A percentile compares a stretch with the other conserved stretches of the same genome.
Conservation (phyloP, 2,329 filamentous ascomycete genomes). For the Aspergillus sp. region DNA sequence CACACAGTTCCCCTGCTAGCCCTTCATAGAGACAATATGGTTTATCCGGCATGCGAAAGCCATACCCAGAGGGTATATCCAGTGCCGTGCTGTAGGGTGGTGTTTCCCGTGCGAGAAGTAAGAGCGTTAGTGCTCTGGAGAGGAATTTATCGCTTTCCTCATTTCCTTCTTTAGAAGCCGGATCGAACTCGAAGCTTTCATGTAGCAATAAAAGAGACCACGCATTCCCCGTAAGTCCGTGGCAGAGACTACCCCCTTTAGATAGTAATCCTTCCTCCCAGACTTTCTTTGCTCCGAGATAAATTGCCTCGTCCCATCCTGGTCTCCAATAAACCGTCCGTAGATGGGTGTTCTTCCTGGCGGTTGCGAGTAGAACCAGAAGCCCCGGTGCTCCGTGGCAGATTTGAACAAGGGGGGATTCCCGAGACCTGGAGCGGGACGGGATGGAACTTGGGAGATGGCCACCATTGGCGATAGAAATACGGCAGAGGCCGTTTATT, state of each 20-base stretch:
- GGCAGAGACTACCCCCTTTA: conserved; percentile 37
- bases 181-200: conserved; percentile 27
- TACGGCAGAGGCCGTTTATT: conserved; percentile 29
- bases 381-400: conserved; percentile 37
- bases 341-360: conserved; percentile 23
- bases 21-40: conserved; percentile 37
- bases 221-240: conserved; percentile 37
- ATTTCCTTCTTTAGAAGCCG: conserved; percentile 11
- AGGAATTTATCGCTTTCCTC: conserved; percentile 31
- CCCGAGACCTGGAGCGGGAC: conserved; percentile 12
- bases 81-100: conserved; percentile 26
- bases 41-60: conserved; percentile 35
- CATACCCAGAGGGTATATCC: conserved; percentile 9
- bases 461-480: conserved; percentile 28
- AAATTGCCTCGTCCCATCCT: conserved; percentile 31
- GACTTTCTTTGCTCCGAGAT: conserved; percentile 25
- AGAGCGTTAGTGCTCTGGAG: conserved; percentile 30
- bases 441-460: conserved; percentile 35
- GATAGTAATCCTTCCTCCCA: conserved; percentile 38
- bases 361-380: conserved; percentile 29
- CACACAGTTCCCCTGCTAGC: conserved; percentile 33
- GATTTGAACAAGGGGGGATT: conserved; percentile 32
- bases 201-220: conserved; percentile 34
- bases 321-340: conserved; percentile 27
- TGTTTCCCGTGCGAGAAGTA: conserved; percentile 33